Conservation (phyloP, 441 rosid genomes). For the Lepidium campestre region DNA sequence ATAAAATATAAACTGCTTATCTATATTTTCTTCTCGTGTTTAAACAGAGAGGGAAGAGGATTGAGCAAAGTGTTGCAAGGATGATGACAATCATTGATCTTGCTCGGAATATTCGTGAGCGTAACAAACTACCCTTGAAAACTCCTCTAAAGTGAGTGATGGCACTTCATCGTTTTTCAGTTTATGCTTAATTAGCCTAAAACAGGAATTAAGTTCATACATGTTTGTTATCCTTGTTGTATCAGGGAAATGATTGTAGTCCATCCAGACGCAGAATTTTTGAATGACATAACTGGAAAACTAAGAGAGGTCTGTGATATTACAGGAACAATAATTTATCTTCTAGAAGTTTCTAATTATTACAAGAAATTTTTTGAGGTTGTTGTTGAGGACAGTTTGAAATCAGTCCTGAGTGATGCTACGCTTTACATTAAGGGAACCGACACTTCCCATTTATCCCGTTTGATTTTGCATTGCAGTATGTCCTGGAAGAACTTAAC, state of each 20-base stretch:
- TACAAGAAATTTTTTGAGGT: neutral
- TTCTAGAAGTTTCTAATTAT: neutral
- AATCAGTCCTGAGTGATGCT: neutral
- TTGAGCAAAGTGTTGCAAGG: constrained; percentile 91
- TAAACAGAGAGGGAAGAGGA: constrained; percentile 68
- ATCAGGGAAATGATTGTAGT: constrained; percentile 90
- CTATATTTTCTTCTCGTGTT: neutral
- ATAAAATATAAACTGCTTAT: neutral
- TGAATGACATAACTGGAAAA: constrained; percentile 87
- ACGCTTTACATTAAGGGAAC: neutral
- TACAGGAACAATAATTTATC: neutral
- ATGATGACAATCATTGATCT: constrained; percentile 97
- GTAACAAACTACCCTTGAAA: constrained; percentile 88
- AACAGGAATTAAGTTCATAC: neutral
- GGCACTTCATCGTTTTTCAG: neutral
- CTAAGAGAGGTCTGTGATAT: constrained; percentile 67
- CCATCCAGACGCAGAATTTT: constrained; percentile 85
- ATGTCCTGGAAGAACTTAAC: constrained; percentile 92
- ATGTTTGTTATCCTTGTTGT: constrained; percentile 10
- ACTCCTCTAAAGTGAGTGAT: constrained; percentile 73
- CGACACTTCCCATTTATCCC: neutral
- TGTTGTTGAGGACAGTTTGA: neutral
- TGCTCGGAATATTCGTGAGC: constrained; percentile 95
- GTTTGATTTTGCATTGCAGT: constrained; percentile 44
- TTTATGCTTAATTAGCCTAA: neutral